A percentile compares a stretch with the other conserved stretches of the same genome.
Evolutionary conservation across 768 basidiomycete species (phyloP).

Genomic region (Nevesoporus exiguus): DNA sequence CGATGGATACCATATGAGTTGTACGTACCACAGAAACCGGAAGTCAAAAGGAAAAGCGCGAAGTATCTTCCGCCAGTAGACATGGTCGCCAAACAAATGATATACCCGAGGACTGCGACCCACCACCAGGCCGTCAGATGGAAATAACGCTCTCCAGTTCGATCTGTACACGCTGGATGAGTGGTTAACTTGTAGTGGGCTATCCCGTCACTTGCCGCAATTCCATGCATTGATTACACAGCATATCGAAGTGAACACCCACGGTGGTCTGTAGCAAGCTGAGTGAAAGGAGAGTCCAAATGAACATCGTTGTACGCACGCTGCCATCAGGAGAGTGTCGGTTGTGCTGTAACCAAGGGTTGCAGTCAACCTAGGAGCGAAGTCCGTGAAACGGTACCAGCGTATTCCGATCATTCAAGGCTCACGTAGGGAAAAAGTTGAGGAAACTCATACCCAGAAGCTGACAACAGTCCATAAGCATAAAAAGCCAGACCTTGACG

Average conservation of each 20-base stretch:
- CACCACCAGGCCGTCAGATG: slow-evolving; percentile 57
- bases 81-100: slow-evolving; percentile 54
- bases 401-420: background rate
- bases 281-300: background rate
- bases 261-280: slow-evolving; percentile 47
- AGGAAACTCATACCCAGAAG: slow-evolving; percentile 55
- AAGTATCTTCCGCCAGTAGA: slow-evolving; percentile 52
- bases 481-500: slow-evolving; percentile 50
- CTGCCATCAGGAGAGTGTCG: slow-evolving; percentile 54
- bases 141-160: slow-evolving; percentile 63
- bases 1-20: background rate
- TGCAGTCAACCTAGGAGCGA: slow-evolving; percentile 41
- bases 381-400: background rate
- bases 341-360: slow-evolving; percentile 63
- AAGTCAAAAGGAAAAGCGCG: slow-evolving; percentile 62
- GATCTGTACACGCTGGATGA: slow-evolving; percentile 35
- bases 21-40: slow-evolving; percentile 42
- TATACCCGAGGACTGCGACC: slow-evolving; percentile 56
- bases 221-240: slow-evolving; percentile 55
- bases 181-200: background rate
- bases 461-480: slow-evolving; percentile 49
- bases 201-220: slow-evolving; percentile 33
- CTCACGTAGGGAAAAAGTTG: slow-evolving; percentile 56
- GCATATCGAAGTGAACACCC: slow-evolving; percentile 50
- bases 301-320: slow-evolving; percentile 37